A percentile compares a stretch with the other conserved stretches of the same genome.
These are phyloP conservation scores for Picea glauca DNA, from an alignment of 75 land plant species.

Conservation along the genomic window DNA sequence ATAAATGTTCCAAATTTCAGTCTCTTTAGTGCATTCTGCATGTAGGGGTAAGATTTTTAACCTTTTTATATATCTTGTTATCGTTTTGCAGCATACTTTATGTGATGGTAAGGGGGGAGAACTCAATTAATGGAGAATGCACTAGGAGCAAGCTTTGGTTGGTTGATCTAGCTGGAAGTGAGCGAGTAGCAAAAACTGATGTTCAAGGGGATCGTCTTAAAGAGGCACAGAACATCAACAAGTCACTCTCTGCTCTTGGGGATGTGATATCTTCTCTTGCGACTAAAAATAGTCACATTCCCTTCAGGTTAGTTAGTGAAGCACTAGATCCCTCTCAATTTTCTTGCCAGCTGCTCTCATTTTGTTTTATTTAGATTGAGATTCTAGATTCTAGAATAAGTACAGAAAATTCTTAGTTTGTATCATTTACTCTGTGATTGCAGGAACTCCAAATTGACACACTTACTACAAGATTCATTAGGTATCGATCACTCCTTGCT, in stretches of 20 bases:
- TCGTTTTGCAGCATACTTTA: conserved; percentile 72
- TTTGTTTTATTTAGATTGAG: not conserved
- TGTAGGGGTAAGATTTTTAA: no score
- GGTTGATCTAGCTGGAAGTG: conserved; percentile 97
- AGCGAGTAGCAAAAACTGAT: conserved; percentile 91
- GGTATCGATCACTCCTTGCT: conserved; percentile 34
- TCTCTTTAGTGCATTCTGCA: no score
- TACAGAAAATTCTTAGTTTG: not conserved
- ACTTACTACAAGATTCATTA: conserved; percentile 96
- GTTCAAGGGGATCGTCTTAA: conserved; percentile 92
- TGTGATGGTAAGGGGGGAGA: conserved; percentile 93
- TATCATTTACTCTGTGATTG: conserved; percentile 8
- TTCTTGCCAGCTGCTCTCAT: not conserved
- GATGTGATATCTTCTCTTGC: conserved; percentile 95
- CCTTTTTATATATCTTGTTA: not conserved
- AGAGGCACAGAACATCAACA: conserved; percentile 95
- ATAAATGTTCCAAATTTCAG: not conserved
- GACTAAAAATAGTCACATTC: conserved; percentile 86
- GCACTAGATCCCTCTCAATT: no score
- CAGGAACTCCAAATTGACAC: conserved; percentile 98
- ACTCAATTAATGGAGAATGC: conserved; percentile 76
- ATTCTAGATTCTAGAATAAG: not conserved
- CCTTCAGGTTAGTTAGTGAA: conserved; percentile 69
- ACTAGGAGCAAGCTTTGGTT: conserved; percentile 97
- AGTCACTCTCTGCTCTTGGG: conserved; percentile 92